Conservation (phyloP, 2,329 filamentous ascomycete species). For the Alternaria burnsii region DNA sequence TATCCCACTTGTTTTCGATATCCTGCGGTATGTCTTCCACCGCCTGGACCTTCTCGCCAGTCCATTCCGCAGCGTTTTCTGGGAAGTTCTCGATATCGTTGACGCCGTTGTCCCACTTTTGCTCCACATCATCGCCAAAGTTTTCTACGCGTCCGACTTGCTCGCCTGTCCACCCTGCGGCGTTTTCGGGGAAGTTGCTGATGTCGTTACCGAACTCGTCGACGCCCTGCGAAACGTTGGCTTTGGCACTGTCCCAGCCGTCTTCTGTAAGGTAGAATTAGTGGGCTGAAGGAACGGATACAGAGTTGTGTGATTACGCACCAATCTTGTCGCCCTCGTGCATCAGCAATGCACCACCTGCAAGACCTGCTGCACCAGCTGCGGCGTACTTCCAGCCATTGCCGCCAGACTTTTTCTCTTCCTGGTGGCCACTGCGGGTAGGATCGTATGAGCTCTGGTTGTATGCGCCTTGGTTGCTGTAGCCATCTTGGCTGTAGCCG, state of each 20-base stretch:
- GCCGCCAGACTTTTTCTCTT: conserved; percentile 30
- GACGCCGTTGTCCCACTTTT: conserved; percentile 29
- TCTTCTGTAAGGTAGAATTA: conserved; percentile 23
- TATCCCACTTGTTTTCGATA: conserved; percentile 36
- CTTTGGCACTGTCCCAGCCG: conserved; percentile 28
- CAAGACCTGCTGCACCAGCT: conserved; percentile 34
- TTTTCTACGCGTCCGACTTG: conserved; percentile 35
- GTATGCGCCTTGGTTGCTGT: conserved; percentile 26
- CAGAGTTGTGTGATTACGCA: conserved; percentile 7
- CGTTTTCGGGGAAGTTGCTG: conserved; percentile 34
- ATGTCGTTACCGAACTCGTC: conserved; percentile 30
- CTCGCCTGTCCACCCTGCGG: conserved; percentile 33
- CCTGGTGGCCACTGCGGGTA: conserved; percentile 20
- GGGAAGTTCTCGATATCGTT: conserved; percentile 38
- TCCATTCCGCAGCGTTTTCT: conserved; percentile 33
- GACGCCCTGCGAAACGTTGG: conserved; percentile 19
- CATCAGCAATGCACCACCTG: conserved; percentile 36
- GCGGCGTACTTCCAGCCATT: conserved; percentile 41
- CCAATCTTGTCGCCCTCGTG: conserved; percentile 38
- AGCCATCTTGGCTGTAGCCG: conserved; percentile 22
- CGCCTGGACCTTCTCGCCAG: conserved; percentile 34
- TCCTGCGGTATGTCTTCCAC: conserved; percentile 37
- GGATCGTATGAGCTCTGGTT: conserved; percentile 30
- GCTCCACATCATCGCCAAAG: conserved; percentile 32
- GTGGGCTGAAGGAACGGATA: background rate